Conservation (phyloP, 2,329 filamentous ascomycete genomes). For the Thelonectria rubi region DNA sequence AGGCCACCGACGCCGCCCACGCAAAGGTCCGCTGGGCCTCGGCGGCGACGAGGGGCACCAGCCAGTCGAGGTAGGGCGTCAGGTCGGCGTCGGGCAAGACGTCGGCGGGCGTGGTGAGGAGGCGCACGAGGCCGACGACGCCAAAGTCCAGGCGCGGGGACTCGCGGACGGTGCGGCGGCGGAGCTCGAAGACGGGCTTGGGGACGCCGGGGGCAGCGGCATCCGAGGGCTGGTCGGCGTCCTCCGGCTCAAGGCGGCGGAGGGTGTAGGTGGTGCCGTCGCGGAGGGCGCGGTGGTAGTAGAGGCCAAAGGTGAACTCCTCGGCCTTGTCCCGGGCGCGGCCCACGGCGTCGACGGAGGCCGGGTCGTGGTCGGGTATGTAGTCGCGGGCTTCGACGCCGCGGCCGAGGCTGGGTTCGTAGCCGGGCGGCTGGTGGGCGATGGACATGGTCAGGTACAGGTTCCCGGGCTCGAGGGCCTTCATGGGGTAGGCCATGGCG, state of each 20-base stretch:
- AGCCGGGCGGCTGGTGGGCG: constrained; percentile 21
- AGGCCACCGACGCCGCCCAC: constrained; percentile 44
- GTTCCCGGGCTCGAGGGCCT: constrained; percentile 35
- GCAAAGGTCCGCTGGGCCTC: constrained; percentile 41
- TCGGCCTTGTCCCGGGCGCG: constrained; percentile 36
- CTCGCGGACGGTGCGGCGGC: constrained; percentile 29
- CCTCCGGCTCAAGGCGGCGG: constrained; percentile 7
- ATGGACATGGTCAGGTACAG: constrained; percentile 41
- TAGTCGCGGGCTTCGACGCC: constrained; percentile 8
- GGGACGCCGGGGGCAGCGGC: constrained; percentile 14
- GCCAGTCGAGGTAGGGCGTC: constrained; percentile 46
- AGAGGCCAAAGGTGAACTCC: constrained; percentile 51
- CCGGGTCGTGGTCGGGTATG: constrained; percentile 20
- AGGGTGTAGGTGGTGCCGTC: constrained; percentile 44
- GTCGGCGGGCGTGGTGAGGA: constrained; percentile 37
- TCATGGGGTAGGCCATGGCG: constrained; percentile 22
- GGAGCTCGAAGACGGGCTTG: constrained; percentile 32
- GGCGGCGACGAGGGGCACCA: constrained; percentile 38
- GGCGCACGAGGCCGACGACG: constrained; percentile 45
- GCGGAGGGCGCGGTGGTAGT: constrained; percentile 43
- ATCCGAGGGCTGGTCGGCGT: constrained; percentile 16
- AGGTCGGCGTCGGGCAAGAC: constrained; percentile 35
- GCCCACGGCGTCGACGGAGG: constrained; percentile 27
- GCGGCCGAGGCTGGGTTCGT: not conserved
- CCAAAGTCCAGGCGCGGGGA: constrained; percentile 43